These are phyloP conservation scores for Trichoderma koningiopsis DNA, from an alignment of 2,329 filamentous ascomycete species.

Conservation along the genomic window DNA sequence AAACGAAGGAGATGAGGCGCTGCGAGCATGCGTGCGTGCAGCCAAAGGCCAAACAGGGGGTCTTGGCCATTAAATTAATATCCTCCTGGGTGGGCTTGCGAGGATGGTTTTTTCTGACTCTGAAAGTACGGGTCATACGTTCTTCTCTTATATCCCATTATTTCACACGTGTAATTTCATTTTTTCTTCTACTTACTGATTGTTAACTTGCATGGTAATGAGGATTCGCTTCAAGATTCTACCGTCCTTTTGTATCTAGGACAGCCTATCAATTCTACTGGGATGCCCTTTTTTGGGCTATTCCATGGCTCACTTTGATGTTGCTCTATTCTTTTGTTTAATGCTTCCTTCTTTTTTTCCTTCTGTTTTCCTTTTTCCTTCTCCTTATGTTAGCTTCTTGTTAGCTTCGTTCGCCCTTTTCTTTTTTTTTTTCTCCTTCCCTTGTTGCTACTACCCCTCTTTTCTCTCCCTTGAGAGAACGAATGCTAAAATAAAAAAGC, in stretches of 20 bases:
- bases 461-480: neutral
- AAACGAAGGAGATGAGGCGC: conserved; percentile 1
- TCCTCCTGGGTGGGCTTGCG: conserved; percentile 11
- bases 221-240: conserved; percentile 21
- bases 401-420: neutral
- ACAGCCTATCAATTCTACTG: conserved; percentile 20
- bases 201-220: conserved; percentile 27
- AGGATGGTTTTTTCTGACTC: conserved; percentile 24
- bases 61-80: conserved; percentile 16
- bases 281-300: neutral
- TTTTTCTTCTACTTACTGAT: conserved; percentile 26
- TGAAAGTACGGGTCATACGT: conserved; percentile 24
- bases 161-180: conserved; percentile 31
- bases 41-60: conserved; percentile 11
- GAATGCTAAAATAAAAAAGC: conserved; percentile 4
- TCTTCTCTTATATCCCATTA: conserved; percentile 29
- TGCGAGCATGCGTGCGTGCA: conserved; percentile 27
- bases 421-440: neutral
- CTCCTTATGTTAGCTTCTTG: neutral
- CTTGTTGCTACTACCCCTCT: neutral
- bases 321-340: neutral
- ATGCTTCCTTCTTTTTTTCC: neutral
- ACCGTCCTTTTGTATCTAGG: conserved; percentile 22
- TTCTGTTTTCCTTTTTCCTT: neutral
- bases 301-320: neutral